phyloP scores from a whole-genome alignment of 768 basidiomycete species.

The Pleurotus platypus region DNA sequence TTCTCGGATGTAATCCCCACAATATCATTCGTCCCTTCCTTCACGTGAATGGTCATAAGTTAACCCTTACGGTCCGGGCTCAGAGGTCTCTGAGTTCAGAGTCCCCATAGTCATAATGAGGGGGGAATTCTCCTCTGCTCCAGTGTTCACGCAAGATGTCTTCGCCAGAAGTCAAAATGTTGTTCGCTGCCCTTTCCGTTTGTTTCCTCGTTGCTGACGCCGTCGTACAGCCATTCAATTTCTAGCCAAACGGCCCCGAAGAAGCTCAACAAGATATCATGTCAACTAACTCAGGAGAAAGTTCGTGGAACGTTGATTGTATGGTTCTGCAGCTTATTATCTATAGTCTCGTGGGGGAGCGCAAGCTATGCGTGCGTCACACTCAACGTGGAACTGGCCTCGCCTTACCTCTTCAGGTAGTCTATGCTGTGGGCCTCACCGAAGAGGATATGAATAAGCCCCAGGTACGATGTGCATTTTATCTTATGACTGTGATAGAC shows the following conservation, averaged over 20 bases:
- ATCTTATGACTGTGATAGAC: background rate
- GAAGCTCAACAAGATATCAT: constrained; percentile 73
- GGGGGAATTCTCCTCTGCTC: too few species aligned
- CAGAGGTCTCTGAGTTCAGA: background rate
- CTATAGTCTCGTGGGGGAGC: constrained; percentile 57
- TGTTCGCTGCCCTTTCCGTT: background rate
- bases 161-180: constrained; percentile 13
- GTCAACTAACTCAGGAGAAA: constrained; percentile 75
- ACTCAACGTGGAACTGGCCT: background rate
- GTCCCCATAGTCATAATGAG: too few species aligned
- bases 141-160: constrained; percentile 7
- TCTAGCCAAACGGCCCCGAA: constrained; percentile 28
- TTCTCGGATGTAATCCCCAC: background rate
- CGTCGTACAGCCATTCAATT: constrained; percentile 33
- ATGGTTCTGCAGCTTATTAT: background rate
- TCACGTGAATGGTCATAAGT: constrained; percentile 2
- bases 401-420: constrained; percentile 28
- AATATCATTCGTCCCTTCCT: background rate
- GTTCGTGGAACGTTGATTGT: constrained; percentile 25
- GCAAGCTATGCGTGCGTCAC: constrained; percentile 76
- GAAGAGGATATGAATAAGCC: constrained; percentile 84
- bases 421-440: constrained; percentile 74
- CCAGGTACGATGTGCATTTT: constrained; percentile 44
- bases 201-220: background rate
- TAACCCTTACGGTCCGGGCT: constrained; percentile 9